Base-by-base conservation (phyloP, 164 flowering plant genomes). In the Umbilicus rupestris region DNA sequence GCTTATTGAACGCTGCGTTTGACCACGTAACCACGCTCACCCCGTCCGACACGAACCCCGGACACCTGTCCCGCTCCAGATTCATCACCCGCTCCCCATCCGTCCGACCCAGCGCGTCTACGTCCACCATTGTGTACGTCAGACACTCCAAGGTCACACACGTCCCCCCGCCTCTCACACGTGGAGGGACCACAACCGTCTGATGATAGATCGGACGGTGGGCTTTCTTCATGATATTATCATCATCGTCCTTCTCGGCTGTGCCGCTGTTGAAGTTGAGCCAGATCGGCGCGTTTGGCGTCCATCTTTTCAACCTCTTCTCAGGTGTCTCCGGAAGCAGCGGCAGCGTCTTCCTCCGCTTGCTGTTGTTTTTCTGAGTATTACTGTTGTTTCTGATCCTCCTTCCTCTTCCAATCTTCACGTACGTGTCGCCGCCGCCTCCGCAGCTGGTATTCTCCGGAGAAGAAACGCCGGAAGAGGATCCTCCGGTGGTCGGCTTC, bases 111-210 rank as follows among this genome's bases (percentile, higher is more conserved):
- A 76, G 69, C 14, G 41, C 24, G 12, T 16, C 72, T 33, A 39
- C 68, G 30, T 41, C 35, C 63, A 39, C 72, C 50, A 64, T 64
- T 41, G 63, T 52, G 68, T 47, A 24, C 47, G 46, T 69, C 65
- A 79, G 73, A 74, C 74, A 24, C 71, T 79, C 82, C 62, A 77
- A 69, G 67, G 72, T 79, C 73, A 79, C 70, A 73, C 76, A 52
- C 39, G 58, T 29, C 26, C 62, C 57, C 26, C 62, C 57, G 63
- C 68, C 41, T 4, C 29, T 55, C 2, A 24, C 62, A 55, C 45
- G 39, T 26, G 31, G 28, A 52, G 42, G 19, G 31, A 22, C 15
- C 63, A 0, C 39, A 26, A 16, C 39, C 69, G 60, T 66, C 59
- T 10, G 76, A 70, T 28, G 1, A 7, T 17, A 29, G 33, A 39